Percentiles rank a stretch among this genome's conserved stretches.
These are phyloP conservation scores for Cryoendolithus antarcticus DNA, from an alignment of 2,329 filamentous ascomycete species.

Conservation along the genomic window DNA sequence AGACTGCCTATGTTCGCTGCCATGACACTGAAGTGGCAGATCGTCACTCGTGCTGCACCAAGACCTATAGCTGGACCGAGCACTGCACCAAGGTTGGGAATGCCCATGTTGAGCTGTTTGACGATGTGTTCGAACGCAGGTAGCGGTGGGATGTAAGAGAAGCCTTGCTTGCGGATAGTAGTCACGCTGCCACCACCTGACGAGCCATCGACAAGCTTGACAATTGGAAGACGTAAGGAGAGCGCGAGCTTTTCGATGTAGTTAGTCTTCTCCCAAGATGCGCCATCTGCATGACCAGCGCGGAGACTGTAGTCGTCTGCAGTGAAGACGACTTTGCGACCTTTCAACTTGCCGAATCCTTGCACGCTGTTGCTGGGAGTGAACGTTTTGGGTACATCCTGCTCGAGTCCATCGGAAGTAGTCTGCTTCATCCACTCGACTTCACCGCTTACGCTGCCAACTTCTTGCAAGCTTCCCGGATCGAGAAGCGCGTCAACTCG, in stretches of 20 bases:
- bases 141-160: constrained; percentile 48
- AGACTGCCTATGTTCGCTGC: constrained; percentile 48
- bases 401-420: constrained; percentile 19
- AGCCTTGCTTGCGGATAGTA: constrained; percentile 43
- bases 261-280: constrained; percentile 41
- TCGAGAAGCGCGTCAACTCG: constrained; percentile 49
- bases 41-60: constrained; percentile 48
- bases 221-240: constrained; percentile 43
- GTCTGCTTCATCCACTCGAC: constrained; percentile 43
- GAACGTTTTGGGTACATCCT: constrained; percentile 37
- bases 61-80: constrained; percentile 52
- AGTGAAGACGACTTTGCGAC: constrained; percentile 46
- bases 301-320: constrained; percentile 53
- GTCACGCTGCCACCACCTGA: constrained; percentile 52
- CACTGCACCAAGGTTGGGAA: constrained; percentile 52
- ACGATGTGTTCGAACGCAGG: constrained; percentile 41
- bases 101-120: constrained; percentile 48
- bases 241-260: constrained; percentile 52
- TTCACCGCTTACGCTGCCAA: constrained; percentile 48
- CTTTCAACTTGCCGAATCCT: constrained; percentile 36
- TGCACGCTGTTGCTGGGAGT: constrained; percentile 52
- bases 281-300: constrained; percentile 52
- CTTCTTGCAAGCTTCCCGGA: constrained; percentile 42
- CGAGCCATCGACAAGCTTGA: constrained; percentile 53
- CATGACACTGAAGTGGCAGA: constrained; percentile 55